phyloP scores from a whole-genome alignment of 768 basidiomycete genomes.

The Gymnopilus dilepis region DNA sequence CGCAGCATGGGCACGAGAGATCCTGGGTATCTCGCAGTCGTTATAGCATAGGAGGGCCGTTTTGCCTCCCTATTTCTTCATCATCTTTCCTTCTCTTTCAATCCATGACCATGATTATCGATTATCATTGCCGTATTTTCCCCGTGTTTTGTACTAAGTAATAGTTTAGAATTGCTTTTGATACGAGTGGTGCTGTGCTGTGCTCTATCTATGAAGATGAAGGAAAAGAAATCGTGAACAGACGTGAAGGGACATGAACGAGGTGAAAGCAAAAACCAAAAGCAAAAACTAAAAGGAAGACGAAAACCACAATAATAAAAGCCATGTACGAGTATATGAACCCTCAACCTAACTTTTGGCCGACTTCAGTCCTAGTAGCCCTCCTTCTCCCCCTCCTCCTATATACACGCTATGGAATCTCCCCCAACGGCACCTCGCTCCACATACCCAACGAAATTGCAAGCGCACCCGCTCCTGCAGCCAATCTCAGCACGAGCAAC shows the following conservation, averaged over 20 bases:
- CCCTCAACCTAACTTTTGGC: no score
- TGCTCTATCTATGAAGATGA: not conserved
- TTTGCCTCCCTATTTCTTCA: not conserved
- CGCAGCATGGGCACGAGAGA: conserved; percentile 66
- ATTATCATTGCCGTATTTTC: not conserved
- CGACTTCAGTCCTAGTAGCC: no score
- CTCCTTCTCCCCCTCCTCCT: no score
- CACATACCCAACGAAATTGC: conserved; percentile 37
- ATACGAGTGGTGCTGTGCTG: not conserved
- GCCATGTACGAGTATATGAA: no score
- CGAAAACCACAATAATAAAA: no score
- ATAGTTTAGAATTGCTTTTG: not conserved
- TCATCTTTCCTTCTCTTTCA: not conserved
- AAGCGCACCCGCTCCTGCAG: conserved; percentile 34
- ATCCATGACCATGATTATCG: not conserved
- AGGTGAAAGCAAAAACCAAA: no score
- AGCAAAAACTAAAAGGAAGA: no score
- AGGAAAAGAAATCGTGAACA: no score
- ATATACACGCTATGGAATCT: not conserved
- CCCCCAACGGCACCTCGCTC: conserved; percentile 22
- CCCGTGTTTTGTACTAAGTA: not conserved
- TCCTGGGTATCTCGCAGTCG: conserved; percentile 45
- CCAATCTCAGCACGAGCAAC: conserved; percentile 39
- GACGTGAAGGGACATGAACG: no score
- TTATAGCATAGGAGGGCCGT: conserved; percentile 5